A percentile compares a stretch with the other conserved stretches of the same genome.
These are phyloP conservation scores for Moricandia arvensis DNA, from an alignment of 345 rosid species.

Conservation along the genomic window DNA sequence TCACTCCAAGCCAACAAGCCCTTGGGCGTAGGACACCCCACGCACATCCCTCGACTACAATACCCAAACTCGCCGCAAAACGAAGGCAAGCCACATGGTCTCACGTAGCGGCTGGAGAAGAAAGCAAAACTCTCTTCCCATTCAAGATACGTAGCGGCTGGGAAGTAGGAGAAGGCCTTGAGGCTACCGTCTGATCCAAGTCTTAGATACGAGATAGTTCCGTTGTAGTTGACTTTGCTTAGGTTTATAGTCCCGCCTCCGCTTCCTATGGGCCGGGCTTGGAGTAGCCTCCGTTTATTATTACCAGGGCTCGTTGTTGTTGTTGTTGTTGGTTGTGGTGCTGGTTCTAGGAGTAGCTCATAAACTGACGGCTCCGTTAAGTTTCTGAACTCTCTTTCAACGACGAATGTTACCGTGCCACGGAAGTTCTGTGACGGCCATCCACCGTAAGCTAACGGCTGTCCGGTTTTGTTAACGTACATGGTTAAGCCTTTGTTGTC, in stretches of 20 bases:
- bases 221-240: conserved; percentile 48
- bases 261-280: conserved; percentile 22
- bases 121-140: conserved; percentile 49
- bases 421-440: conserved; percentile 22
- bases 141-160: conserved; percentile 30
- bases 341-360: conserved; percentile 35
- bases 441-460: conserved; percentile 38
- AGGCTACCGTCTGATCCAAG: conserved; percentile 58
- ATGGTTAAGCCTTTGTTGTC: conserved; percentile 38
- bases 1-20: conserved; percentile 50
- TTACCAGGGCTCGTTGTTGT: background rate
- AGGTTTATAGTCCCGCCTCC: background rate
- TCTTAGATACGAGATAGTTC: conserved; percentile 45
- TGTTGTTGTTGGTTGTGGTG: conserved; percentile 19
- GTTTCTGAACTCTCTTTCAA: background rate
- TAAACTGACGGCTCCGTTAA: conserved; percentile 31
- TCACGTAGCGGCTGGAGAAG: conserved; percentile 41
- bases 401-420: conserved; percentile 31
- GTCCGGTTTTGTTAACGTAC: conserved; percentile 42
- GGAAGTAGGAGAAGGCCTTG: conserved; percentile 41
- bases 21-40: conserved; percentile 25
- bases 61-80: conserved; percentile 40
- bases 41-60: conserved; percentile 34
- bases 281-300: conserved; percentile 24
- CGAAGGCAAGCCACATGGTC: conserved; percentile 38